Base-by-base conservation (phyloP, 1,139 yeast genomes). In the Pichia sp. region DNA sequence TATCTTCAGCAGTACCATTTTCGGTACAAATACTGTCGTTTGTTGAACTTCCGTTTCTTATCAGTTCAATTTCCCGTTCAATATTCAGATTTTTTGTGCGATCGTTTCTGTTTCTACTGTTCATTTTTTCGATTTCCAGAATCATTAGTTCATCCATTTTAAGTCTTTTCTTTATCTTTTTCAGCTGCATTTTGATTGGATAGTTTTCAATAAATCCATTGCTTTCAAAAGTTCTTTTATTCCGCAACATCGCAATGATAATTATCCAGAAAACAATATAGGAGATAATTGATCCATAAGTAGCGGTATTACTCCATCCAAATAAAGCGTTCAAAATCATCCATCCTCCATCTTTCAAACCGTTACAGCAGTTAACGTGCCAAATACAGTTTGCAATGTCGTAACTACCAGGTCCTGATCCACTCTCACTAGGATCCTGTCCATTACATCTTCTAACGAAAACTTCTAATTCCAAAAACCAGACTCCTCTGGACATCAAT, bases 311-410 rank as follows among this genome's bases (percentile, higher is more conserved):
- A 35, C 92, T 85, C 98, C 98, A 90, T 1, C 97, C 98, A 46
- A 92, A 73, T 11, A 90, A 68, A 5, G 97, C 97, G 55, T 92
- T 88, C 62, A 88, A 75, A 35, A 90, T 73, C 82, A 86, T 87
- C 96, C 96, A 90, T 51, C 95, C 92, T 35, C 90, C 90, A 61
- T 85, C 95, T 39, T 75, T 82, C 54, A 83, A 80, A 26, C 97
- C 96, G 63, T 87, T 87, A 68, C 97, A 90, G 65, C 97, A 90
- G 68, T 90, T 88, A 37, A 90, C 97, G 67, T 90, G 97, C 97
- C 97, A 90, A 2, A 90, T 85, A 16, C 84, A 73, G 50, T 75
- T 78, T 33, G 76, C 58, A 46, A 90, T 78, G 62, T 90, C 95
- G 64, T 90, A 90, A 1, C 96, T 85, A 7, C 97, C 97, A 1